phyloP scores from a whole-genome alignment of 2,329 filamentous ascomycete genomes.

The Trichoderma breve region DNA sequence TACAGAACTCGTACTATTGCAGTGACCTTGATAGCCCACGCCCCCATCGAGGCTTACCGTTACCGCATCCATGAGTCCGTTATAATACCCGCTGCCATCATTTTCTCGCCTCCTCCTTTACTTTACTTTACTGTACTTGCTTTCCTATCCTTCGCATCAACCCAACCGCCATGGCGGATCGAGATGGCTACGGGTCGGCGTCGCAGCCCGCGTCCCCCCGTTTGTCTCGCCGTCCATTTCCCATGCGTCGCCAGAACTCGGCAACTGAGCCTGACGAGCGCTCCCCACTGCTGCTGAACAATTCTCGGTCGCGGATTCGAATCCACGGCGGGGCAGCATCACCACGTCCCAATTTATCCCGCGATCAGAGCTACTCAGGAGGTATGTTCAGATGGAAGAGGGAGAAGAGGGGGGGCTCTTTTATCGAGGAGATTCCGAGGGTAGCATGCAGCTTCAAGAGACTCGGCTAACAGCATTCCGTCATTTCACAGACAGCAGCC shows the following conservation, averaged over 20 bases:
- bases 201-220: constrained; percentile 37
- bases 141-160: not conserved
- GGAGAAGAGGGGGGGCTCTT: not conserved
- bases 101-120: not conserved
- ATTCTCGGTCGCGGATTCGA: constrained; percentile 43
- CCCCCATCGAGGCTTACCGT: constrained; percentile 13
- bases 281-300: constrained; percentile 42
- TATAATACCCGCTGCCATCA: too few species aligned
- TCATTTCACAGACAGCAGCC: constrained; percentile 36
- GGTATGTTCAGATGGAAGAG: constrained; percentile 32
- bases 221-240: constrained; percentile 30
- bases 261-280: constrained; percentile 41
- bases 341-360: constrained; percentile 31
- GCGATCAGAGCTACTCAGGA: constrained; percentile 47
- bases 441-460: not conserved
- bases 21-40: constrained; percentile 9
- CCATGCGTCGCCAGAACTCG: constrained; percentile 30
- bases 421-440: not conserved
- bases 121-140: not conserved
- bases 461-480: not conserved
- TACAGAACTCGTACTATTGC: not conserved
- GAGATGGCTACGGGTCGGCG: constrained; percentile 27
- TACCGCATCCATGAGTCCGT: constrained; percentile 1
- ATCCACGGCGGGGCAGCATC: constrained; percentile 36
- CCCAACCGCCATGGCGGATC: constrained; percentile 32